phyloP scores from a whole-genome alignment of 148 eudicot genomes.

The Vaccinium macrocarpon region DNA sequence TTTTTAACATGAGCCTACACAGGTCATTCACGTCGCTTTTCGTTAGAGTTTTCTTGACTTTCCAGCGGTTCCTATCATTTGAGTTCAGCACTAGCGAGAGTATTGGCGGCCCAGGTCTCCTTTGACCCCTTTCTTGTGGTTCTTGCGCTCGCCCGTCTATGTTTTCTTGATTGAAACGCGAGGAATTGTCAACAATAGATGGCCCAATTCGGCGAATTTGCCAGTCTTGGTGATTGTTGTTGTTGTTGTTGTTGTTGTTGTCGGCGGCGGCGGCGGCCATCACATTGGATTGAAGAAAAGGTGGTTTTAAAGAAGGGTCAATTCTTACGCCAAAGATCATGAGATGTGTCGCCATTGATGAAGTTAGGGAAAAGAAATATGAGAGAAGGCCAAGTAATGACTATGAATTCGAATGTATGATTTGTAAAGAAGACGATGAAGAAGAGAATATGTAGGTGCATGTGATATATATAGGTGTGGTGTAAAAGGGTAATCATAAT shows the following conservation, averaged over 20 bases:
- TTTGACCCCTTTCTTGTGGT: background rate
- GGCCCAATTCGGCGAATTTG: background rate
- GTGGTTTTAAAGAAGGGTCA: background rate
- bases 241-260: background rate
- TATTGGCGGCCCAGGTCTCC: background rate
- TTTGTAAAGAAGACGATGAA: background rate
- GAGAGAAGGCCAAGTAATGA: background rate
- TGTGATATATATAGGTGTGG: background rate
- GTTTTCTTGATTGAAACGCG: background rate
- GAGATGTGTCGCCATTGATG: background rate
- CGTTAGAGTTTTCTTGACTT: conserved; percentile 12
- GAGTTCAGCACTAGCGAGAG: background rate
- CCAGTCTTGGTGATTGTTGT: background rate
- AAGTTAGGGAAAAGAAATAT: background rate
- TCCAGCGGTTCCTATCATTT: background rate
- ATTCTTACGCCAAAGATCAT: background rate
- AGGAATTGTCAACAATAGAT: background rate
- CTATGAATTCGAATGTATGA: background rate
- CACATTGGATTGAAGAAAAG: background rate
- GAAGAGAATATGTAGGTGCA: background rate
- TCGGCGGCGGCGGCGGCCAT: background rate
- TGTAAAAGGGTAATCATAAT: background rate
- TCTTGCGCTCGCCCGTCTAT: background rate
- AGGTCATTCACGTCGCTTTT: conserved; percentile 7
- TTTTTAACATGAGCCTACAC: background rate